Evolutionary conservation across 1,139 yeast species (phyloP), one percentile per base, ranked within the genome.

Genomic region (Pichia sp.): DNA sequence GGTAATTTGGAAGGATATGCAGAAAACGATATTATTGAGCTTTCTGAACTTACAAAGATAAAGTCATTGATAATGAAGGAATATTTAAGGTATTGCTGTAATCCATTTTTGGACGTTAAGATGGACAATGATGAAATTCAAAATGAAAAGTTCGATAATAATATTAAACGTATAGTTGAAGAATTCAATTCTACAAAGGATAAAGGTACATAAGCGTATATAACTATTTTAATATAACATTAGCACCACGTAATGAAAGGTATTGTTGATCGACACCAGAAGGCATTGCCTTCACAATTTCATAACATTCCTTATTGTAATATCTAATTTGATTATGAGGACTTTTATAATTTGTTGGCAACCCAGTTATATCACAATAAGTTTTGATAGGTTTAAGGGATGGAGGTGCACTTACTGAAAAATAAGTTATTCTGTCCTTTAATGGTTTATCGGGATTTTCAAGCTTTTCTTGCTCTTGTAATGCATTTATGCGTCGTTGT

Each of bases 211-310:
- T 30, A 35, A 11, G 15, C 18, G 7, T 32, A 32, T 18, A 8
- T 16, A 18, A 9, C 18, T 32, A 82, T 54, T 78, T 82, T 63
- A 90, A 72, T 9, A 90, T 79, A 23, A 90, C 90, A 62, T 89
- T 85, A 38, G 96, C 97, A 42, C 88, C 89, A 57, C 98, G 74
- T 54, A 92, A 71, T 57, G 86, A 85, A 61, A 92, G 72, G 63
- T 89, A 92, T 64, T 88, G 95, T 67, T 92, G 97, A 67, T 92
- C 97, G 20, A 85, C 87, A 26, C 97, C 96, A 1, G 95, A 85
- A 1, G 90, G 83, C 80, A 92, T 79, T 53, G 80, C 79, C 63
- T 81, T 82, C 25, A 88, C 85, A 51, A 82, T 76, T 49, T 82
- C 85, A 65, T 80, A 92, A 32, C 94, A 82, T 65, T 92, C 98